These are phyloP conservation scores for Penicillium angulare DNA, from an alignment of 495 filamentous ascomycete species.

Conservation along the genomic window DNA sequence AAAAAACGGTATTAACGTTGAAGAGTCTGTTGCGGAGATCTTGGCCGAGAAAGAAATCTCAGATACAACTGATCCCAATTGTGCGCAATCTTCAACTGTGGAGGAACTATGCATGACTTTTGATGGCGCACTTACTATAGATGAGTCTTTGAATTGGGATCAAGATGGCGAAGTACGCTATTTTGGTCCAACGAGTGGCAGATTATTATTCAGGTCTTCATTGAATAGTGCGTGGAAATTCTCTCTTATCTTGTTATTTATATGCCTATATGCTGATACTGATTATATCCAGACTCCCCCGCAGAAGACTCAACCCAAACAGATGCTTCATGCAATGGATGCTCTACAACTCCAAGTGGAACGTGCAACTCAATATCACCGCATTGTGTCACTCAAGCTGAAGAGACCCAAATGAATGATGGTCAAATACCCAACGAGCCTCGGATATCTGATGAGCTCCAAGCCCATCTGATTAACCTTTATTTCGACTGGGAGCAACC, in stretches of 20 bases:
- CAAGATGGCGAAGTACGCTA: slow-evolving; percentile 32
- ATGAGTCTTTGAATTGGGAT: slow-evolving; percentile 32
- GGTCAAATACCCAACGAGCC: background rate
- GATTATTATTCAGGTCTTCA: slow-evolving; percentile 21
- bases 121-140: slow-evolving; percentile 26
- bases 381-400: background rate
- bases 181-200: slow-evolving; percentile 29
- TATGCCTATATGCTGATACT: slow-evolving; percentile 2
- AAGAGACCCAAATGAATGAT: no score
- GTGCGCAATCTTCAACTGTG: slow-evolving; percentile 5
- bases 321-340: slow-evolving; percentile 6
- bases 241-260: background rate
- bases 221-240: slow-evolving; percentile 7
- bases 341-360: background rate
- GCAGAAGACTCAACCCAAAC: slow-evolving; percentile 6
- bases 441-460: slow-evolving; percentile 17
- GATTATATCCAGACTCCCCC: slow-evolving; percentile 12
- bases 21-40: slow-evolving; percentile 22
- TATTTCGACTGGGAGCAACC: slow-evolving; percentile 86
- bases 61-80: background rate
- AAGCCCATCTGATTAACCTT: slow-evolving; percentile 36
- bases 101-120: slow-evolving; percentile 25
- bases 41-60: slow-evolving; percentile 9
- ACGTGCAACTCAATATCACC: background rate
- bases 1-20: slow-evolving; percentile 22